Conservation (phyloP, 495 filamentous ascomycete species). For the Aspergillus biplanus region DNA sequence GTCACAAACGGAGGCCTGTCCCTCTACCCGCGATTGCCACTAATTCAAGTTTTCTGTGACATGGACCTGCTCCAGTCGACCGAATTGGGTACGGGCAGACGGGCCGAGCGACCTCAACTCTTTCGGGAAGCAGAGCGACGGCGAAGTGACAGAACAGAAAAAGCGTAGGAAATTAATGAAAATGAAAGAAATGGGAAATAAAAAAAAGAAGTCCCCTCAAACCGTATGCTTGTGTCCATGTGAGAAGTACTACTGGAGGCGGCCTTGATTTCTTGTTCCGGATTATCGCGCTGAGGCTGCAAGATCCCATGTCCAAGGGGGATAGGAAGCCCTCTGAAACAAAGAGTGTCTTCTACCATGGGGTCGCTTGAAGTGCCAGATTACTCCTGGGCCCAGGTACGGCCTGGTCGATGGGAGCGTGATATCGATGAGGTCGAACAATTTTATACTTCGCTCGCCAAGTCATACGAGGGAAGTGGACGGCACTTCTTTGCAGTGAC, state of each 20-base stretch:
- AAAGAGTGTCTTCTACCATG: conserved; percentile 1
- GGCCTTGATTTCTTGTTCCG: background rate
- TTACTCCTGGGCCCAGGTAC: conserved; percentile 14
- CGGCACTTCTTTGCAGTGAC: conserved; percentile 47
- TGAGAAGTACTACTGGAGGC: background rate
- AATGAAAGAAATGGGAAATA: background rate
- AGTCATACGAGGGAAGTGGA: conserved; percentile 40
- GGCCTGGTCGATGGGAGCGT: conserved; percentile 39
- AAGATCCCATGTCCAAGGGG: background rate
- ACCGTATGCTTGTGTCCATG: background rate
- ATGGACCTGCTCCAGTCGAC: background rate
- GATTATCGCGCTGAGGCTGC: background rate
- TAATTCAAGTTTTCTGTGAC: background rate
- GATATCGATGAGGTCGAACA: conserved; percentile 50
- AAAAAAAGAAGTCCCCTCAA: background rate
- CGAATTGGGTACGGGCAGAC: conserved; percentile 14
- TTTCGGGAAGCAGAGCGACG: conserved; percentile 5
- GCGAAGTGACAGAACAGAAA: no score
- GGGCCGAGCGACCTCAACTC: conserved; percentile 17
- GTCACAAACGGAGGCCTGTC: background rate
- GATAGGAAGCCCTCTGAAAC: background rate
- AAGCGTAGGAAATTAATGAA: no score
- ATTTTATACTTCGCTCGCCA: conserved; percentile 42
- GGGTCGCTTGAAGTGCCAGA: conserved; percentile 11
- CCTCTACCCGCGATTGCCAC: background rate